Conservation (phyloP, 495 filamentous ascomycete genomes). For the Letharia columbiana region DNA sequence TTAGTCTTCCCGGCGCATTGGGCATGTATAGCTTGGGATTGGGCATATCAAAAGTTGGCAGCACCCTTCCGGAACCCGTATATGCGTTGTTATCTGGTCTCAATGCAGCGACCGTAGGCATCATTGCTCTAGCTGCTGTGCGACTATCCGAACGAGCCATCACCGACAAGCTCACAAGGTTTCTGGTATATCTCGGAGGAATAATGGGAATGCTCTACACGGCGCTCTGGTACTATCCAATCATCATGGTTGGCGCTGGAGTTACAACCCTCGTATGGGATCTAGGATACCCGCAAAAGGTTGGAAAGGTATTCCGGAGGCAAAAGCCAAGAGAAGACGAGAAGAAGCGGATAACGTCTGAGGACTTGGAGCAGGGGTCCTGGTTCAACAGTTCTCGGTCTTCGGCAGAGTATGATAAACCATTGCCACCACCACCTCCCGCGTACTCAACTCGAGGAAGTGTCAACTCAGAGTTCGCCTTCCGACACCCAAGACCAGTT, state of each 20-base stretch:
- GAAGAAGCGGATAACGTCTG: neutral
- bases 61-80: slow-evolving; percentile 53
- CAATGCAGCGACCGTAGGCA: slow-evolving; percentile 70
- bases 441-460: neutral
- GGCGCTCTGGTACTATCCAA: slow-evolving; percentile 75
- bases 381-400: slow-evolving; percentile 3
- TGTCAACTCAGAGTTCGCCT: neutral
- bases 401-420: neutral
- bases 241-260: slow-evolving; percentile 56
- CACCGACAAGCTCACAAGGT: slow-evolving; percentile 58
- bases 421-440: slow-evolving; percentile 4
- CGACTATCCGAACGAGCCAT: slow-evolving; percentile 68
- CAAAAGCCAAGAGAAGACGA: neutral
- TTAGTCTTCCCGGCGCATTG: slow-evolving; percentile 62
- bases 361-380: slow-evolving; percentile 9
- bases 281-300: slow-evolving; percentile 17
- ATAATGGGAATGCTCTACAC: slow-evolving; percentile 66
- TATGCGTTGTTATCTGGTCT: slow-evolving; percentile 73
- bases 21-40: slow-evolving; percentile 68
- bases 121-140: slow-evolving; percentile 70
- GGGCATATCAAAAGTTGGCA: slow-evolving; percentile 53
- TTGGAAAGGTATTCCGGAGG: neutral
- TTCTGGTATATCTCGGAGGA: slow-evolving; percentile 61
- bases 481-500: slow-evolving; percentile 7
- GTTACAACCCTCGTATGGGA: slow-evolving; percentile 53